Base-by-base conservation (phyloP, 306 rosid species). In the Arachis stenosperma region DNA sequence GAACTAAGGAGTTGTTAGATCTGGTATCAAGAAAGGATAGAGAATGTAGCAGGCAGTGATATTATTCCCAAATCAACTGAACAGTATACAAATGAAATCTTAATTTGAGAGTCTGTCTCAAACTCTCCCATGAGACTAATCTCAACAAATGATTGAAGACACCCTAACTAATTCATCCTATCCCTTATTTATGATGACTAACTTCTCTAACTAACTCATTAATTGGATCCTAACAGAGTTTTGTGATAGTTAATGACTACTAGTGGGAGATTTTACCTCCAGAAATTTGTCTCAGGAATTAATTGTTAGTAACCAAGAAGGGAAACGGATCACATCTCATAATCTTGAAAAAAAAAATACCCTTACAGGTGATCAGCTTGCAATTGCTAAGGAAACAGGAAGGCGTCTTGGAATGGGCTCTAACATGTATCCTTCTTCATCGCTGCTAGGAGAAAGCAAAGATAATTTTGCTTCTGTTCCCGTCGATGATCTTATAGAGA, bases 391-490 rank as follows among this genome's bases (percentile, higher is more conserved):
- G 80, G 93, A 90, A 85, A 90, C 91, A 8, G 93, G 96, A 81
- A 83, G 93, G 78, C 83, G 93, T 66, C 88, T 90, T 5, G 93
- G 93, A 51, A 90, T 90, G 96, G 96, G 96, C 1, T 87, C 88
- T 29, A 90, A 87, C 75, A 90, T 87, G 92, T 90, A 90, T 67
- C 96, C 96, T 54, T 90, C 96, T 58, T 90, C 93, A 33, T 85
- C 93, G 36, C 80, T 90, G 55, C 91, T 88, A 17, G 88, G 93
- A 33, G 91, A 87, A 9, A 57, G 39, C 39, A 86, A 78, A 74
- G 78, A 81, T 60, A 85, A 61, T 65, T 29, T 83, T 53, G 81
- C 80, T 27, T 36, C 84, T 70, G 59, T 88, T 39, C 75, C 93
- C 8, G 29, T 90, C 65, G 92, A 90, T 58, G 92, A 87, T 46